Conservation (phyloP, 768 basidiomycete genomes). For the Mycena sanguinolenta region DNA sequence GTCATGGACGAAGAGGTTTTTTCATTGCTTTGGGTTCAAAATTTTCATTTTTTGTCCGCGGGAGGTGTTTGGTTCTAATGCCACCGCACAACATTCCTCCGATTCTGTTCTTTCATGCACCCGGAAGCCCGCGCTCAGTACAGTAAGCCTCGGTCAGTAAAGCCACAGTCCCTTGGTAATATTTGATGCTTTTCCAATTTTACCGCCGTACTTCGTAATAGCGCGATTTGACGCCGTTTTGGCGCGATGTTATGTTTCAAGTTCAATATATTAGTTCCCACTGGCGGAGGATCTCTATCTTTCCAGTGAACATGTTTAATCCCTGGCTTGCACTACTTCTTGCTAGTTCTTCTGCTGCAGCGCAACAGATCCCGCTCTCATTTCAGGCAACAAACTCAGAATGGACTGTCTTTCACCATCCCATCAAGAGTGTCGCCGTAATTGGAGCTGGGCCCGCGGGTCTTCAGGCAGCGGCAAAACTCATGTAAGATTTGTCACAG, state of each 20-base stretch:
- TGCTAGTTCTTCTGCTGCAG: constrained; percentile 3
- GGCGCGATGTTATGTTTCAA: constrained; percentile 15
- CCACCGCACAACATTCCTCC: too few relatives aligned
- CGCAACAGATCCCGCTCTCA: constrained; percentile 29
- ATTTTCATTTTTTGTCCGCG: constrained; percentile 5
- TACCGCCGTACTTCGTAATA: background rate
- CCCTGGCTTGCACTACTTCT: constrained; percentile 1
- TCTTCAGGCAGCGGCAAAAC: constrained; percentile 33
- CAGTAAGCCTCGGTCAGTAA: background rate
- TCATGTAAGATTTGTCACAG: too few relatives aligned
- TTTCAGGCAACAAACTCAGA: background rate
- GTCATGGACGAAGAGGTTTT: too few relatives aligned
- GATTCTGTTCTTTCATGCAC: too few relatives aligned
- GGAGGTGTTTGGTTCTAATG: constrained; percentile 20
- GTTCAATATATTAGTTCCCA: background rate
- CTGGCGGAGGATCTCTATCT: background rate
- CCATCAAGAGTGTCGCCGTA: constrained; percentile 34
- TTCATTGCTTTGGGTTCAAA: background rate
- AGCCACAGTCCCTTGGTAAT: constrained; percentile 12
- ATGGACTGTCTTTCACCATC: constrained; percentile 31
- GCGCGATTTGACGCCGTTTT: constrained; percentile 35
- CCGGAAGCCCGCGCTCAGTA: background rate
- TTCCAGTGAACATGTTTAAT: background rate
- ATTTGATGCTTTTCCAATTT: background rate
- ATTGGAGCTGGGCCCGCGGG: constrained; percentile 37